phyloP scores from a whole-genome alignment of 441 rosid species.

The Biscutella laevigata region DNA sequence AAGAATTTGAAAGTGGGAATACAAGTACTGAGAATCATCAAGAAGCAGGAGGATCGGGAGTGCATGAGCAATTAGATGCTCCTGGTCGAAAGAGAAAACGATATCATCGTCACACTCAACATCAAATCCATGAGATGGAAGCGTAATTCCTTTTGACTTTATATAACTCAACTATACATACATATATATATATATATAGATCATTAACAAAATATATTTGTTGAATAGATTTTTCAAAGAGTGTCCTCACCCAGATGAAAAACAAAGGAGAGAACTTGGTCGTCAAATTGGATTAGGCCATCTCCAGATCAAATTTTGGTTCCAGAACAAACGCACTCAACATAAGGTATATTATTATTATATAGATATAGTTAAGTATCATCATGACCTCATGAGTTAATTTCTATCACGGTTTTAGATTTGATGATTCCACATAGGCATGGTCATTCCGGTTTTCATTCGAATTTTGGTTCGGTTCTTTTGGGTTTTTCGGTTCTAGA shows the following conservation, averaged over 20 bases:
- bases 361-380: background rate
- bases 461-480: too few relatives aligned
- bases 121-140: slow-evolving; percentile 27
- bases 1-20: background rate
- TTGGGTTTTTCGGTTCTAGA: too few relatives aligned
- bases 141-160: background rate
- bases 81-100: slow-evolving; percentile 1
- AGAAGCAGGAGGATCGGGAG: background rate
- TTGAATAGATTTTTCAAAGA: slow-evolving; percentile 35
- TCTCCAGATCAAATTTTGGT: slow-evolving; percentile 89
- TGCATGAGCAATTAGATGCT: background rate
- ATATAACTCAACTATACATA: background rate
- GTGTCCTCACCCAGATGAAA: slow-evolving; percentile 94
- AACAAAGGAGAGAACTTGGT: slow-evolving; percentile 74
- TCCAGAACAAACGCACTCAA: slow-evolving; percentile 96
- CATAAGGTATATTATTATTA: slow-evolving; percentile 89
- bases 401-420: too few relatives aligned
- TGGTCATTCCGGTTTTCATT: background rate
- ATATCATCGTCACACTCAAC: slow-evolving; percentile 28
- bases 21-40: slow-evolving; percentile 9
- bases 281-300: slow-evolving; percentile 74
- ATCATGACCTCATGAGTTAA: background rate
- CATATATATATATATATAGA: too few relatives aligned
- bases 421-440: too few relatives aligned
- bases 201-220: too few relatives aligned